Base-by-base conservation (phyloP, 306 rosid genomes). In the Malus asiatica region DNA sequence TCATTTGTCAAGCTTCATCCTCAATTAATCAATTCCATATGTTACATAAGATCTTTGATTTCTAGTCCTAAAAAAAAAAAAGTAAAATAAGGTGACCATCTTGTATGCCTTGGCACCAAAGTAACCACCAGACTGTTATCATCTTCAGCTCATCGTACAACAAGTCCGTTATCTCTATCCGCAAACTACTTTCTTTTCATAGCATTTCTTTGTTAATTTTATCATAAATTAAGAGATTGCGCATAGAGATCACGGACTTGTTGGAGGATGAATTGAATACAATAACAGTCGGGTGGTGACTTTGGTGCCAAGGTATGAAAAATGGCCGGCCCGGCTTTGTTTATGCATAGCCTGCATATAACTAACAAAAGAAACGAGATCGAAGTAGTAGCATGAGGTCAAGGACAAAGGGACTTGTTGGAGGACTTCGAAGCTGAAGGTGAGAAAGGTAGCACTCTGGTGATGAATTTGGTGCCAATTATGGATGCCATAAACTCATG, bases 241-340 rank as follows among this genome's bases (percentile, higher is more conserved):
- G 12, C 12, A 19, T 35, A 65, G 48, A 35, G 46, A 66, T 66
- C 9, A 66, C 70, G 4, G 16, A 66, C 70, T 66, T 66, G 70
- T 66, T 33, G 15, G 29, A 20, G 48, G 48, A 20, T 14, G 8
- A 66, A 4, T 35, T 38, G 9, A 33, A 64, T 4, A 20, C 8
- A 4, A 1, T 51, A 53, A 20, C 30, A 53, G 11, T 53, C 51
- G 11, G 15, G 51, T 71, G 65, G 65, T 71, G 20, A 71, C 75
- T 71, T 71, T 53, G 75, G 65, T 71, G 75, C 75, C 48, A 53
- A 53, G 32, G 20, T 71, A 52, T 71, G 27, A 71, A 32, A 32
- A 32, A 71, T 55, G 44, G 32, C 30, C 32, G 1, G 22, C 64
- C 13, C 2, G 4, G 6, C 1, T 5, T 71, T 52, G 32, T 30